Base-by-base conservation (phyloP, 2,329 filamentous ascomycete species). In the Metarhizium guizhouense region DNA sequence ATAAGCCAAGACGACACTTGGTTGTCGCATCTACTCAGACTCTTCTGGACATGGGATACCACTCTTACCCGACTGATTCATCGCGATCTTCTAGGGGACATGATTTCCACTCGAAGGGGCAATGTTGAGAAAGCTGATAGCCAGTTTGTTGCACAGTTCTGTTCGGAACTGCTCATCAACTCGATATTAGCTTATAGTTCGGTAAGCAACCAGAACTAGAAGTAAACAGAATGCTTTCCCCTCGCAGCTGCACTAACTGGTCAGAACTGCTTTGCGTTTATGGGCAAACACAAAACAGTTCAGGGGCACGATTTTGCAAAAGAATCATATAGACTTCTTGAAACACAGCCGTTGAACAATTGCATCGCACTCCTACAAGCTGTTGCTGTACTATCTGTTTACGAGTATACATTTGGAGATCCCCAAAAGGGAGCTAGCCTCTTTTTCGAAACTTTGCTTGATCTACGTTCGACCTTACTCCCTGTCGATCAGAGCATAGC, bases 11-110 rank as follows among this genome's bases (percentile, higher is more conserved):
- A 62, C 30, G 55, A 65, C n/a, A 34, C 34, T 10, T 6, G 51
- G 4, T 30, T 64, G n/a, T 62, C 54, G 1, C 53, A 61, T 29
- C 42, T 64, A 2, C 42, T 65, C 8, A 56, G 53, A 2, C 30
- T 64, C 0, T 65, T 65, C 38, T 66, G 62, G 61, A 58, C 58
- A 3, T 66, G 63, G 64, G 63, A 66, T 29, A 58, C 54, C 29
- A 59, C 56, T 0, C 20, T 64, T 2, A 53, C 57, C 0, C 51
- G 54, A 8, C 34, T 63, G 6, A 47, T 65, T 7, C 56, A 64
- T 48, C 57, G 56, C 5, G 56, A 48, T 2, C 25, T 62, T 8
- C 57, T 65, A 32, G 4, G 59, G 1, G 47, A 58, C 10, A 59
- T 59, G 6, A 52, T 66, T 4, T 54, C 45, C 2, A 42, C 32